A percentile compares a stretch with the other conserved stretches of the same genome.
Conservation (phyloP, 495 filamentous ascomycete species). For the Xeromyces bisporus region DNA sequence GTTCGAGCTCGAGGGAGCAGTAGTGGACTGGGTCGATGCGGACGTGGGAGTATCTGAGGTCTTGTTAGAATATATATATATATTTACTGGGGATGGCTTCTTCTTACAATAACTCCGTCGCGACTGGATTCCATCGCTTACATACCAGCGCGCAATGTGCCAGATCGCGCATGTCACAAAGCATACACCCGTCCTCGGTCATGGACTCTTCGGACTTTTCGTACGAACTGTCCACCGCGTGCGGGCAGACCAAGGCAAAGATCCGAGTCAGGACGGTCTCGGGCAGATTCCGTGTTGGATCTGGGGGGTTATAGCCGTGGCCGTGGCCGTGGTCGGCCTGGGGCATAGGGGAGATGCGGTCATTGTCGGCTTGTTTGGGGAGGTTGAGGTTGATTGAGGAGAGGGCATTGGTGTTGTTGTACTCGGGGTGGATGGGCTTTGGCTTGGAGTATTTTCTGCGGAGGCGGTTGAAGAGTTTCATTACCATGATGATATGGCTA, state of each 20-base stretch:
- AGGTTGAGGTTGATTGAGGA: too few relatives aligned
- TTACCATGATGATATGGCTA: too few relatives aligned
- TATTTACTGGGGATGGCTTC: background rate
- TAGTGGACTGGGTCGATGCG: constrained; percentile 93
- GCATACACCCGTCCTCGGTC: constrained; percentile 76
- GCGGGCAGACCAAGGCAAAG: constrained; percentile 71
- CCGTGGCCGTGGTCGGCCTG: too few relatives aligned
- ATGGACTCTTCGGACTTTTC: constrained; percentile 67
- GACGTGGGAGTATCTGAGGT: constrained; percentile 76
- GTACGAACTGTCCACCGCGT: constrained; percentile 59
- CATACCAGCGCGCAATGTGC: constrained; percentile 59
- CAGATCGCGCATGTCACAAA: constrained; percentile 87
- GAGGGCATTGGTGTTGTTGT: constrained; percentile 7
- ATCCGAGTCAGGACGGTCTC: constrained; percentile 49
- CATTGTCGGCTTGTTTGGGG: background rate
- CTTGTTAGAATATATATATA: too few relatives aligned
- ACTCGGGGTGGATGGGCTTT: too few relatives aligned
- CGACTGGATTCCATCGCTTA: constrained; percentile 50
- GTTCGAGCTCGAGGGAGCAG: constrained; percentile 67
- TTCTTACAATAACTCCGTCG: constrained; percentile 39
- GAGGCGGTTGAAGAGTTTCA: constrained; percentile 24
- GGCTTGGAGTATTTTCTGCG: constrained; percentile 15
- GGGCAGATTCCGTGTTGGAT: constrained; percentile 40
- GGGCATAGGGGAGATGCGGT: constrained; percentile 8
- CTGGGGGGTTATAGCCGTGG: too few relatives aligned